Evolutionary conservation across 306 rosid species (phyloP), one percentile per base, ranked within the genome.

Genomic region (Ormosia semicastrata): DNA sequence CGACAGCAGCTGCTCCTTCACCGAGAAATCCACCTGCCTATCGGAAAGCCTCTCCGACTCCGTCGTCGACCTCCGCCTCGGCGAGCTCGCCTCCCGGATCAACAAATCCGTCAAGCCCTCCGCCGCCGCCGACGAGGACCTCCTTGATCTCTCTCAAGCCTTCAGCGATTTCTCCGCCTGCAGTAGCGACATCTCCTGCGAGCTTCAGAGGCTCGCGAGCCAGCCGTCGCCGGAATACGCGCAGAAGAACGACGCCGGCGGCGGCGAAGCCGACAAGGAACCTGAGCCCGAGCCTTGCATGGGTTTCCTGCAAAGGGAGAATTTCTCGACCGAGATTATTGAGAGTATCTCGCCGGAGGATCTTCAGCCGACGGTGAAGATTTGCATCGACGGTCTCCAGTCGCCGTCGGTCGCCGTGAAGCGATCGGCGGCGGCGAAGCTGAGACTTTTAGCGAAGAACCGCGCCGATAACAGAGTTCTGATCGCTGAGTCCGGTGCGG

Each of bases 281-380:
- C 54, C 84, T 0, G 99, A 89, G 64, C 81, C 89, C 0, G 97
- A 94, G 81, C 98, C 98, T 1, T 95, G 99, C 88, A 49, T 74
- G 60, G 99, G 99, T 67, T 95, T 95, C 59, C 76, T 95, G 2
- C 97, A 89, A 87, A 87, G 99, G 79, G 97, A 92, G 82, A 90
- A 73, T 40, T 95, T 95, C 88, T 95, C 99, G 0, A 93, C 97
- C 0, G 99, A 95, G 89, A 95, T 95, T 13, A 92, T 95, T 56
- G 99, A 95, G 88, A 95, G 94, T 75, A 95, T 95, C 46, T 93
- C 99, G 83, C 98, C 99, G 67, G 99, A 95, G 87, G 99, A 95
- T 93, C 97, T 95, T 33, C 98, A 87, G 44, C 99, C 99, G 77
- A 92, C 99, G 53, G 99, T 95, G 75, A 95, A 93, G 90, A 89